phyloP scores from a whole-genome alignment of 2,329 filamentous ascomycete genomes.

The Paecilomyces sp. region DNA sequence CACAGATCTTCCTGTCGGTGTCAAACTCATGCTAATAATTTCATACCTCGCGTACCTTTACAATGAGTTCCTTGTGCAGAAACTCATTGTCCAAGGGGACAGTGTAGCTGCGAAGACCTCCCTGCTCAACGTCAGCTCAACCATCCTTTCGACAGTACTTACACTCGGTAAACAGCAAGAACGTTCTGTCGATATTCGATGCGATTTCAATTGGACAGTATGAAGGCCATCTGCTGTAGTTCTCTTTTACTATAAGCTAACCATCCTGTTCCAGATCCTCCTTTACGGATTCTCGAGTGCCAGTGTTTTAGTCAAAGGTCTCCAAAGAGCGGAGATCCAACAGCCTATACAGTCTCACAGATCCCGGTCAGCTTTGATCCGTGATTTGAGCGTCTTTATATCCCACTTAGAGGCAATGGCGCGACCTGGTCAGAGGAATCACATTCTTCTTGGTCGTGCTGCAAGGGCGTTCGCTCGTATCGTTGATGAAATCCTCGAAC shows the following conservation, averaged over 20 bases:
- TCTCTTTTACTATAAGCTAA: background rate
- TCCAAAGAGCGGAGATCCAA: background rate
- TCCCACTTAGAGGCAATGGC: constrained; percentile 30
- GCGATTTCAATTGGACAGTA: background rate
- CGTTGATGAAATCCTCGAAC: background rate
- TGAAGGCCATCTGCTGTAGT: background rate
- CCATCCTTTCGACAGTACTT: background rate
- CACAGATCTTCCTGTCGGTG: constrained; percentile 8
- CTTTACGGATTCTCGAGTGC: background rate
- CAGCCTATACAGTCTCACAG: constrained; percentile 23
- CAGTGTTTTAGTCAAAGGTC: background rate
- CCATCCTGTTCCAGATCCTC: background rate
- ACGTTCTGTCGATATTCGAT: background rate
- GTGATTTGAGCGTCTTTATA: constrained; percentile 33
- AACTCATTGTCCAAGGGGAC: constrained; percentile 18
- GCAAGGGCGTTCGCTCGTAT: background rate
- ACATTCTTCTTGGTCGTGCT: constrained; percentile 9
- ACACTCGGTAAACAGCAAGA: background rate
- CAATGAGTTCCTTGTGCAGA: constrained; percentile 20
- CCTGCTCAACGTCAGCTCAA: background rate
- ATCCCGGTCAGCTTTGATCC: constrained; percentile 28
- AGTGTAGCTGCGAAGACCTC: background rate
- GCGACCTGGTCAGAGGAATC: constrained; percentile 22
- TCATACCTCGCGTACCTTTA: constrained; percentile 19
- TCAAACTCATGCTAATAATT: constrained; percentile 25